Evolutionary conservation across 192 early-diverging fungal genomes (phyloP), one percentile per base, ranked within the genome.

Genomic region (Chytriomyces hyalinus): DNA sequence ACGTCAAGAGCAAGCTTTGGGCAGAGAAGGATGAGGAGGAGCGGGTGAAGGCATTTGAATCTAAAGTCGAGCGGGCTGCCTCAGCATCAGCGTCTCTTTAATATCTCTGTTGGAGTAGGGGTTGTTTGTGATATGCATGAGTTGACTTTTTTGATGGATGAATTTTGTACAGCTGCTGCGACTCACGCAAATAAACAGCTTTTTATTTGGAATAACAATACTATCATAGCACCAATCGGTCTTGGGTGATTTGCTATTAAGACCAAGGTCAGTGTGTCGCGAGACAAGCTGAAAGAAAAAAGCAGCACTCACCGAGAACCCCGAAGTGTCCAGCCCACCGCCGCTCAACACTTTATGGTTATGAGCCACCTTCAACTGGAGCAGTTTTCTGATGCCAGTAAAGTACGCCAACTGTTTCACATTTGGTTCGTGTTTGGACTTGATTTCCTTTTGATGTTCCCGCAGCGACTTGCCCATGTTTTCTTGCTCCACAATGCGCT

Each of bases 401-500:
- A 87, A 87, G 79, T 83, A 82, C 11, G 63, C 73, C 6, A 87
- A 66, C 59, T 87, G 86, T 61, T 86, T 73, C 36, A 73, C 71
- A 17, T 73, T 73, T 62, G 71, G 71, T 73, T 73, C 71, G 26
- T 73, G 71, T 47, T 73, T 61, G 15, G 71, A n/a, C 80, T 90
- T 90, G 36, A 86, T 83, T 53, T 86, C 84, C 73, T 83, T 85
- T 78, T 90, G 89, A 44, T 76, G 70, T 68, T 90, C 87, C 50
- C 81, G 65, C 20, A 90, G 66, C 7, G 69, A 61, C 57, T 83
- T 85, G 10, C 83, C 86, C 2, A 75, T 20, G 53, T 85, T 84
- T 63, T 90, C 89, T 50, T 78, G 75, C 73, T 90, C 89, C 20
- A 76, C 13, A 26, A 89, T 85, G 64, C 83, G 82, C 48, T 83